Evolutionary conservation across 805 yeast genomes (phyloP), one percentile per base, ranked within the genome.

Genomic region (Lipomyces kockii): DNA sequence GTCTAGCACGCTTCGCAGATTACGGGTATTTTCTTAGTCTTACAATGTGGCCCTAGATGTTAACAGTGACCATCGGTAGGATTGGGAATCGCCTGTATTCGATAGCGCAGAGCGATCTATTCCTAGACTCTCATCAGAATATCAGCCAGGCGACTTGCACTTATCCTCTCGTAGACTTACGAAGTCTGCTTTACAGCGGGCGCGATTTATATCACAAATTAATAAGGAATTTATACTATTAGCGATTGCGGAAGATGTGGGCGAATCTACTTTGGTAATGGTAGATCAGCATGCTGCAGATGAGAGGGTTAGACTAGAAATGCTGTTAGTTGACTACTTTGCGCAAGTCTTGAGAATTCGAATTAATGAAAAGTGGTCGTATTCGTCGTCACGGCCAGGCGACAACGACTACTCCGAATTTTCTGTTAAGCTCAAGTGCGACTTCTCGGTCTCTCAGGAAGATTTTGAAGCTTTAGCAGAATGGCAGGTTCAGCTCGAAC

Each of bases 241-340:
- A 1, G 79, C 76, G 29, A 52, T 74, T 3, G 53, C 32, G 9
- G 20, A 61, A 0, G 57, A 60, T 1, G n/a, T 73, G 2, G 61
- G 32, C n/a, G 49, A 43, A 1, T 57, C 74, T 0, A 71, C 85
- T 17, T 76, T 85, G 25, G 77, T 85, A 11, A 49, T 74, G 0
- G 73, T 89, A 4, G 97, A 92, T 74, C 97, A 91, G 73, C 97
- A 92, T 79, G 97, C 97, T 0, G 86, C 89, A 63, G 96, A 90
- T 77, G 97, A 92, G 74, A 77, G 97, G 63, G 80, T 90, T 0
- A 80, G 81, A 58, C 83, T 89, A 1, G 97, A 92, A 72, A 61
- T 67, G 0, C 72, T 83, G 12, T 77, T 85, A n/a, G 69, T 75
- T 43, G 80, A 80, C 2, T 79, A 81, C 63, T 73, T 85, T 2